Base-by-base conservation (phyloP, 2,329 filamentous ascomycete genomes). In the Mycocentrospora acerina region DNA sequence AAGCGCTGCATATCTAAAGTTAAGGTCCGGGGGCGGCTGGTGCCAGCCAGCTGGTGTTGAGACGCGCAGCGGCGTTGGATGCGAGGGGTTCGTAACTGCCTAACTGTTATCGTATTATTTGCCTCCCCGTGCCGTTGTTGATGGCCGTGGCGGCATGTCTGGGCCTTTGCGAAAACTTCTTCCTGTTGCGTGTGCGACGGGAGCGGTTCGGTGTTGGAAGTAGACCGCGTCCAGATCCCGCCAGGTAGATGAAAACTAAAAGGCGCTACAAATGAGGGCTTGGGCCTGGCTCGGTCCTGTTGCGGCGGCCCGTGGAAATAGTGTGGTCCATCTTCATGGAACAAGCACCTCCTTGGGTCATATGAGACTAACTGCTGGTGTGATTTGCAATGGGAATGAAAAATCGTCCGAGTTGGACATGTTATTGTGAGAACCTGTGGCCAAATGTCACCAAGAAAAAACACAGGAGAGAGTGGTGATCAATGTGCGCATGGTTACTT, bases 81-180 rank as follows among this genome's bases (percentile, higher is more conserved):
- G 39, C 40, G 34, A 26, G 36, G 24, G 28, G 24, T 26, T 29
- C 36, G 42, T 42, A 45, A 42, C 45, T 49, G 42, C 42, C 39
- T 22, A 22, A 5, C 5, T 6, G 19, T 9, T 30, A 27, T 51
- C 34, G 44, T 19, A 13, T 28, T 10, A 15, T 32, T 27, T 40
- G 32, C 38, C 48, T 44, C 43, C 45, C 29, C 19, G n/a, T 11
- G 28, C 17, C 29, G n/a, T 22, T 26, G 19, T 35, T 40, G 36
- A 19, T 11, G 25, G 17, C 30, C 16, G 46, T 42, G 34, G 40
- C 46, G 47, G 44, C 22, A 36, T 40, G 33, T 47, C 44, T 54
- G 45, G 40, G 51, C 57, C 46, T 35, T 36, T 36, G 46, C 32
- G 45, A 6, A 53, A 57, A 57, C 47, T 33, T 55, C 49, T 55